Evolutionary conservation across 495 filamentous ascomycete genomes (phyloP).

Genomic region (Glarea lozoyensis): DNA sequence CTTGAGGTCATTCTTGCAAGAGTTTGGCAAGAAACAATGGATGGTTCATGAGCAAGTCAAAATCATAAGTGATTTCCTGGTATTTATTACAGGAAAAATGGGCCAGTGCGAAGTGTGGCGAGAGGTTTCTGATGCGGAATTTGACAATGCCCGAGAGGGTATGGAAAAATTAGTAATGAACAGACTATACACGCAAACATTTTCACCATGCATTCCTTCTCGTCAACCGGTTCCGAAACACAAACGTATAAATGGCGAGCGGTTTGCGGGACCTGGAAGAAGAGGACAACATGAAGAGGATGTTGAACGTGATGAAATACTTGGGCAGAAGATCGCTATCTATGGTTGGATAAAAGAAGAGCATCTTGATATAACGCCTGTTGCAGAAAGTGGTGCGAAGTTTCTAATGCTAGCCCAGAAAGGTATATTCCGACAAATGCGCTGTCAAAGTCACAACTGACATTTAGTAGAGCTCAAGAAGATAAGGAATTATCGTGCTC

Average conservation of each 20-base stretch:
- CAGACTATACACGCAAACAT: constrained; percentile 88
- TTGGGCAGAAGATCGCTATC: constrained; percentile 92
- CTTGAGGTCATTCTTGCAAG: constrained; percentile 83
- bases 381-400: constrained; percentile 71
- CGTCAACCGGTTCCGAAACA: constrained; percentile 69
- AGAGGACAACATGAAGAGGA: constrained; percentile 97
- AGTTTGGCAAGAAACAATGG: constrained; percentile 98
- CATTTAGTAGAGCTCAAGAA: constrained; percentile 67
- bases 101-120: constrained; percentile 96
- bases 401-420: constrained; percentile 87
- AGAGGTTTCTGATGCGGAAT: constrained; percentile 89
- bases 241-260: constrained; percentile 58
- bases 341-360: constrained; percentile 93
- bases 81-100: constrained; percentile 99
- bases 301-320: constrained; percentile 88
- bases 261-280: constrained; percentile 68
- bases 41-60: constrained; percentile 99
- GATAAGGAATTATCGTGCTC: constrained; percentile 91
- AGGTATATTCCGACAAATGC: constrained; percentile 37
- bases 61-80: constrained; percentile 91
- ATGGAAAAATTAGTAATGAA: constrained; percentile 99
- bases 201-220: constrained; percentile 83
- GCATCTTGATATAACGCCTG: constrained; percentile 88
- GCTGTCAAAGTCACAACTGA: not conserved
- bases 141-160: constrained; percentile 95